Evolutionary conservation across 352 stramenopile species (phyloP), one percentile per base, ranked within the genome.

Genomic region (Pythium pectinolyticum): DNA sequence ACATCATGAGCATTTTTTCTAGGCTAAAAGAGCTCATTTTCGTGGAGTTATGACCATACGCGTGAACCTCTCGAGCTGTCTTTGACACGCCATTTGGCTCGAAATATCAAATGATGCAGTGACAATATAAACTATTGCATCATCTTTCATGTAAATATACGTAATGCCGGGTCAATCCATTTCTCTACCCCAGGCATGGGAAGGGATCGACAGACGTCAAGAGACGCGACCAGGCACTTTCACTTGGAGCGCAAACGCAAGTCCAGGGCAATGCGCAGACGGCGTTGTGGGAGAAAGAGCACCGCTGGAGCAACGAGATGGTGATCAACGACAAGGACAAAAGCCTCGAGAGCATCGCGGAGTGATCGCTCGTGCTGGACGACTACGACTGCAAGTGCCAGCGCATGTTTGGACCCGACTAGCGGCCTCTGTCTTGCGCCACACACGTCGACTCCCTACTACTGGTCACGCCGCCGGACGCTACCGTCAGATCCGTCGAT

Each of bases 251-350:
- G n/a, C 12, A 20, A 41, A 31, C 47, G 22, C 34, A 31, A 6
- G 47, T 14, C 5, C 10, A 28, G 17, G 5, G 41, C 19, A 20
- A 48, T 6, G 24, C 31, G 3, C 57, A 63, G 31, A 31, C 54
- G 10, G 31, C 57, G 6, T 43, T 66, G 31, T 62, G 47, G 40
- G 54, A 69, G 5, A 78, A 72, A 53, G 73, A 84, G 2, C 75
- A 94, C 46, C 82, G 84, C n/a, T 92, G 85, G 83, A 94, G 85
- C 56, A 90, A 92, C 46, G 83, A 91, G 15, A 43, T 93, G 17
- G 78, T 93, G 35, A 82, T 94, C 55, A 86, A 76, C 24, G 78
- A 89, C 11, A 86, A 80, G 37, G 78, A 90, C 56, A 75, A 81
- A 14, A 78, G 57, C n/a, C 73, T 63, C 2, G 71, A 90, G n/a